Percentiles rank a stretch among this genome's conserved stretches.
Evolutionary conservation across 352 stramenopile species (phyloP).

Genomic region (Globisporangium cystogenes): DNA sequence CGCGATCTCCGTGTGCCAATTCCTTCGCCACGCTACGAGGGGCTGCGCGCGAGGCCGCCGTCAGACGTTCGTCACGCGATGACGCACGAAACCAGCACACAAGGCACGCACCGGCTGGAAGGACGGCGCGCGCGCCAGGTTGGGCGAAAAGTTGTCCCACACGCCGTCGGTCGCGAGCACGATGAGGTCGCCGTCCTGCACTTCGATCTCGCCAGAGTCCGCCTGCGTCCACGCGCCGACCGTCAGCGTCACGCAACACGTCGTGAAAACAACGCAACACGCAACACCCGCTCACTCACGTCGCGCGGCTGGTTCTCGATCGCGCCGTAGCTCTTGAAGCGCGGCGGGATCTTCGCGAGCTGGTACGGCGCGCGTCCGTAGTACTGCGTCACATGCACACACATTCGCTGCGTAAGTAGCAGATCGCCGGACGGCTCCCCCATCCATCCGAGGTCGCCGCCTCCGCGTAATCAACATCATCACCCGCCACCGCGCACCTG

Average conservation of each 20-base stretch:
- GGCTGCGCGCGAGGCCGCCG: conserved; percentile 22
- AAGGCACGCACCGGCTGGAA: conserved; percentile 47
- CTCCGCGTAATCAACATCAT: not conserved
- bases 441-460: no score
- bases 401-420: not conserved
- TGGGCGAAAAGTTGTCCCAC: conserved; percentile 74
- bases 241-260: not conserved
- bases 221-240: conserved; percentile 23
- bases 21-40: conserved; percentile 50
- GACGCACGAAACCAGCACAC: not conserved
- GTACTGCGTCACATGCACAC: conserved; percentile 24
- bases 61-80: not conserved
- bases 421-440: no score
- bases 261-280: not conserved
- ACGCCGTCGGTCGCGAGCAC: conserved; percentile 78
- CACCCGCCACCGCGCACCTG: conserved; percentile 36
- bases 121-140: conserved; percentile 36
- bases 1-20: conserved; percentile 55
- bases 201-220: conserved; percentile 59
- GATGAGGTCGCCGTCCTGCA: conserved; percentile 72
- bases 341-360: conserved; percentile 64
- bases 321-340: conserved; percentile 68
- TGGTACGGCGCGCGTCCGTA: conserved; percentile 75
- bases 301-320: conserved; percentile 75
- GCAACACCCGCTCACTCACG: conserved; percentile 24